Evolutionary conservation across 139 green algal genomes (phyloP).

Genomic region (Chlorella sorokiniana): DNA sequence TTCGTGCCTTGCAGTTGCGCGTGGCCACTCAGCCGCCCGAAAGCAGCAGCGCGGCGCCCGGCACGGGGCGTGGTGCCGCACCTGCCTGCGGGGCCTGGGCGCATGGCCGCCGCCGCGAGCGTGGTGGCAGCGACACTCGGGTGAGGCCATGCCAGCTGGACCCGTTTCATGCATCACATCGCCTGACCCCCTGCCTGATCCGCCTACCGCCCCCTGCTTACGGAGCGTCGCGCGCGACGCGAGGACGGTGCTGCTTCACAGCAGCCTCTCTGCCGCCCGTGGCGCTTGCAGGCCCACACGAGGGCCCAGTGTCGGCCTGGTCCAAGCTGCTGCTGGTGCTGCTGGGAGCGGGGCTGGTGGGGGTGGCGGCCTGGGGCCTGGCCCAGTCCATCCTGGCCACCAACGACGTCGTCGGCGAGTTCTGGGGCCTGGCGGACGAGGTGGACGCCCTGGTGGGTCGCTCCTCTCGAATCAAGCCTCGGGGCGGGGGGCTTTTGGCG

Average conservation of each 20-base stretch:
- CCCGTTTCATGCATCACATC: neutral
- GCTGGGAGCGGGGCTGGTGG: neutral
- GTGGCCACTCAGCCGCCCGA: too few species aligned
- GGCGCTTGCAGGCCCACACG: neutral
- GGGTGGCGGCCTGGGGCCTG: neutral
- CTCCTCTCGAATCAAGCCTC: neutral
- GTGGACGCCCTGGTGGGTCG: neutral
- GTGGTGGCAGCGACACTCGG: neutral
- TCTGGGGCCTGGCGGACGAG: neutral
- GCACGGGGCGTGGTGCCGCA: too few species aligned
- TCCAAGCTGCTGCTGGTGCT: neutral
- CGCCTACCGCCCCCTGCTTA: neutral
- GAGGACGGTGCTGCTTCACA: neutral
- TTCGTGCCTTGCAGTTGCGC: too few species aligned
- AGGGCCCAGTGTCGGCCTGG: neutral
- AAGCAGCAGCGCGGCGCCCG: neutral
- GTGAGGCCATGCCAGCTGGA: neutral
- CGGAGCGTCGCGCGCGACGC: neutral
- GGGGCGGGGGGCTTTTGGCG: too few species aligned
- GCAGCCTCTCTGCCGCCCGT: neutral
- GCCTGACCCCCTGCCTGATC: neutral
- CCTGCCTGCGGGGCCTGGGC: too few species aligned
- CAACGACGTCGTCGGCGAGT: neutral
- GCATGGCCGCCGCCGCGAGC: neutral
- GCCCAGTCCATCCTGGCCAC: neutral